Base-by-base conservation (phyloP, 805 yeast species). In the Scheffersomyces stipitis region DNA sequence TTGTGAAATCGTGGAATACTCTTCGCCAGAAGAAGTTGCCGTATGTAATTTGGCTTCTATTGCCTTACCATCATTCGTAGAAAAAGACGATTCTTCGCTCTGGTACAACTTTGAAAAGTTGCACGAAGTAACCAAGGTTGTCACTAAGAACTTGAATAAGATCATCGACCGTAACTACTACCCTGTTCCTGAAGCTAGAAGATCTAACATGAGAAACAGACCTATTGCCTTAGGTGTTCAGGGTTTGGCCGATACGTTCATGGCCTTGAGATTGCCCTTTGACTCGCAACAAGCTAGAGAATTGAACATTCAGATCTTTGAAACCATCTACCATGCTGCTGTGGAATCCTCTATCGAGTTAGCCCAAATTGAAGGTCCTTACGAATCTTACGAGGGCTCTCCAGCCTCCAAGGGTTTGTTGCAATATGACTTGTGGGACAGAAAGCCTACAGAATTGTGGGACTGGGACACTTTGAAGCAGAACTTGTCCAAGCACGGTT, bases 221-320 rank as follows among this genome's bases (percentile, higher is more conserved):
- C 83, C 83, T 18, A 75, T 77, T 58, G 82, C 82, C 28, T 64
- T 77, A 40, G 83, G 83, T 59, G 82, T 77, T 34, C 83, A 77
- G 60, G 83, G 83, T 49, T 66, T 77, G 34, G 81, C 83, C 23
- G 83, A 77, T 52, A 60, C 78, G 4, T 77, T 77, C 52, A 73
- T 75, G 76, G 65, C 65, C 40, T 63, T 76, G 53, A 66, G 82
- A 58, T 52, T 76, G 45, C 79, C 81, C 29, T 77, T 77, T 50
- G 82, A 76, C 54, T 75, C 80, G 22, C 72, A 64, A 48, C 78
- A 73, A 49, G 81, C 83, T 15, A 67, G 70, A 48, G 73, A 72
- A 48, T 68, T 77, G 51, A 77, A 77, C 54, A 74, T 73, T 44
- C 80, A 76, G 59, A 76, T 77, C 42, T 77, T 77, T 51, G 83